Conservation (phyloP, 257 asterid genomes). For the Galeopsis tetrahit region DNA sequence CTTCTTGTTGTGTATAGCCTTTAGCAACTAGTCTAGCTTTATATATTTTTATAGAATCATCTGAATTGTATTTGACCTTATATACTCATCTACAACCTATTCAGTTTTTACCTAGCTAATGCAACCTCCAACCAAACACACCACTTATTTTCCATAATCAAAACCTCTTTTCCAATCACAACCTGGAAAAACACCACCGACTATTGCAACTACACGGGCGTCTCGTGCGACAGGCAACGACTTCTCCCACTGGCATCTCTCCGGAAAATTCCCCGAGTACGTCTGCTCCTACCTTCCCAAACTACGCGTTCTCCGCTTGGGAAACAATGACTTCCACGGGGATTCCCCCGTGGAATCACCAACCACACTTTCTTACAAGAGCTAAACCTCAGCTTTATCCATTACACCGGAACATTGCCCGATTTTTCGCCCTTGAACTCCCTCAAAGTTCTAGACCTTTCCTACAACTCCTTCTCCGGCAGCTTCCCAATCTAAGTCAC, state of each 20-base stretch:
- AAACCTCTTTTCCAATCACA: conserved; percentile 38
- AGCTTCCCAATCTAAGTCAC: conserved; percentile 73
- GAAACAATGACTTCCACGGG: conserved; percentile 57
- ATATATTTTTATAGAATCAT: too few relatives aligned
- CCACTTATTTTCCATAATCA: conserved; percentile 55
- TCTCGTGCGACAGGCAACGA: conserved; percentile 67
- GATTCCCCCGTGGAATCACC: conserved; percentile 61
- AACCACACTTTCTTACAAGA: conserved; percentile 61
- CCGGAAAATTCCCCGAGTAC: conserved; percentile 64
- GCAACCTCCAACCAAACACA: conserved; percentile 38
- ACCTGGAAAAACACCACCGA: conserved; percentile 48
- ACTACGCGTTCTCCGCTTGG: conserved; percentile 55
- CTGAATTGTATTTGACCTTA: too few relatives aligned
- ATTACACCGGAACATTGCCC: conserved; percentile 65
- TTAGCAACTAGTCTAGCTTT: too few relatives aligned
- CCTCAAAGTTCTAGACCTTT: conserved; percentile 65
- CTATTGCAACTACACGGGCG: conserved; percentile 64
- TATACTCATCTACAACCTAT: too few relatives aligned
- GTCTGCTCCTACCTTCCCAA: conserved; percentile 68
- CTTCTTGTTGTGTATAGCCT: too few relatives aligned
- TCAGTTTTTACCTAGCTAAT: conserved; percentile 30
- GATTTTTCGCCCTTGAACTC: conserved; percentile 60
- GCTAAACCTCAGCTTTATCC: conserved; percentile 53
- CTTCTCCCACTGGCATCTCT: conserved; percentile 61
- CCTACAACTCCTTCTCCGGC: conserved; percentile 65